These are phyloP conservation scores for Curvularia sp. DNA, from an alignment of 2,329 filamentous ascomycete genomes.

Conservation along the genomic window DNA sequence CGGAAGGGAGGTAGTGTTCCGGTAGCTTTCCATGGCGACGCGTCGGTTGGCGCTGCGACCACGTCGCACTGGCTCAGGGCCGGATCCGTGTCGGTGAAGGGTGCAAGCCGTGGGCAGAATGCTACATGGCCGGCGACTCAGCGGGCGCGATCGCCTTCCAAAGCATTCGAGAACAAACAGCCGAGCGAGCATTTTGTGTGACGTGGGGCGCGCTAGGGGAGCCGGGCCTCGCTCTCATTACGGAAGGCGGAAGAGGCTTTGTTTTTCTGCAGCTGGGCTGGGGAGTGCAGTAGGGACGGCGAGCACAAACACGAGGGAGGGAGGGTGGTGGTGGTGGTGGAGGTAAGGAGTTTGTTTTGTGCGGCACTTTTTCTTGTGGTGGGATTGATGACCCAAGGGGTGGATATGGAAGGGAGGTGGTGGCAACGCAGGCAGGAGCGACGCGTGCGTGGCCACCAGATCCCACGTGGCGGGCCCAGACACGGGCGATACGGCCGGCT, in stretches of 20 bases:
- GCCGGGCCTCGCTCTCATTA: constrained; percentile 35
- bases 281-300: constrained; percentile 1
- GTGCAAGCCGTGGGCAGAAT: background rate
- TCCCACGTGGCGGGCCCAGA: constrained; percentile 14
- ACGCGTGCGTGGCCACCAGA: background rate
- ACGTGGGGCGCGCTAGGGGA: constrained; percentile 29
- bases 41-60: constrained; percentile 26
- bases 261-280: background rate
- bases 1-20: constrained; percentile 45
- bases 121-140: constrained; percentile 8
- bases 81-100: constrained; percentile 21
- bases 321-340: background rate
- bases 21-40: constrained; percentile 29
- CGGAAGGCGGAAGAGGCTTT: constrained; percentile 18
- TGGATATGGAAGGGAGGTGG: background rate
- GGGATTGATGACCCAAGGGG: background rate
- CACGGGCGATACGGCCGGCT: constrained; percentile 2
- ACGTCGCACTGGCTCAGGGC: constrained; percentile 15
- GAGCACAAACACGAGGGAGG: background rate
- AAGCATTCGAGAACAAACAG: constrained; percentile 33
- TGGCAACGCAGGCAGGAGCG: constrained; percentile 9
- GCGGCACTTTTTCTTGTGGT: background rate
- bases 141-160: constrained; percentile 21
- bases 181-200: constrained; percentile 30
- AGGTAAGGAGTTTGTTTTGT: background rate